Base-by-base conservation (phyloP, 2,329 filamentous ascomycete species). In the Fusarium subglutinans region DNA sequence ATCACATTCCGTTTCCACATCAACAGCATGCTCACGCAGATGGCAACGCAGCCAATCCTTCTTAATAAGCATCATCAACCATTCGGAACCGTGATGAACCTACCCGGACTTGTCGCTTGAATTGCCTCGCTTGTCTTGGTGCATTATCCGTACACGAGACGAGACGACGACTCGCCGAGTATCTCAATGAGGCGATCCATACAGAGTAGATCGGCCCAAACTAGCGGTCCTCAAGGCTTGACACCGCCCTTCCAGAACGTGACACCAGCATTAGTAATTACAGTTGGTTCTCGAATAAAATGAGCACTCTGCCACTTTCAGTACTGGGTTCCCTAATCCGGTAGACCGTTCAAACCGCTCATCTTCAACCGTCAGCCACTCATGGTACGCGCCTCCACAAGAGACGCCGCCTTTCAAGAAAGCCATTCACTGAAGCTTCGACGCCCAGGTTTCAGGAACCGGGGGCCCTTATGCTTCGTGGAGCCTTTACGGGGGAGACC, bases 171-270 rank as follows among this genome's bases (percentile, higher is more conserved):
- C 26, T 44, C 48, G 53, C 33, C 28, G 20, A 63, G 33, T 35
- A 69, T 69, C 45, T 26, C 58, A 66, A 47, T 61, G 48, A 71
- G 69, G 70, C 50, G 67, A 71, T 71, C 50, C 62, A 38, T 33
- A n/a, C n/a, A n/a, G n/a, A n/a, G n/a, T n/a, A 44, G 51, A 72
- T 71, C 61, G 56, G 37, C 63, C 43, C 57, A 54, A 57, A 68
- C 51, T 64, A 69, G 40, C 66, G 54, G 43, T 35, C 68, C 63
- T 57, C 26, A 26, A 53, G 37, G 38, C 54, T 68, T 50, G 57
- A 73, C 61, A 74, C 72, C 72, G 60, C 72, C 72, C 72, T 75
- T 75, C 72, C 69, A 75, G 69, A 75, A 75, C 69, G 58, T 57
- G 59, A 59, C 66, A 54, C 28, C 45, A 45, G 40, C 45, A 45